Evolutionary conservation across 495 filamentous ascomycete species (phyloP), one percentile per base, ranked within the genome.

Genomic region (Pseudomonodictys pantanalensis): DNA sequence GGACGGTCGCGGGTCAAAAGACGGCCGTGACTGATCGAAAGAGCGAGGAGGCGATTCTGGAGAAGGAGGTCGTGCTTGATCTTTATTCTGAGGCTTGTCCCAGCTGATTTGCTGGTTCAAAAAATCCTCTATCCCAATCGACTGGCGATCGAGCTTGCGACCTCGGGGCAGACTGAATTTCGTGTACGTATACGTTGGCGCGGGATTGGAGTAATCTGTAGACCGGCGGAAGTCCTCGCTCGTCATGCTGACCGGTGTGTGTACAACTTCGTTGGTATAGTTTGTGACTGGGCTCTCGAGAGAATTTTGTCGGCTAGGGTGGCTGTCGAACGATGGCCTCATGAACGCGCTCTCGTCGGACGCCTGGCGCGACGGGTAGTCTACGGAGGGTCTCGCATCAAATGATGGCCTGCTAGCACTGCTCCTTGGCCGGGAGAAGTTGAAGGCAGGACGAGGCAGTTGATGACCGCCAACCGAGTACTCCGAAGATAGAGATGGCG

Each of bases 381-480:
- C 86, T 24, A 81, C 58, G 9, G 75, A 84, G 12, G 89, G 80
- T 44, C 81, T 84, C 5, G 76, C 74, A 52, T 68, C 66, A 33
- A 44, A 20, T 28, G 64, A 71, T 28, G 59, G 62, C 45, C 60
- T 60, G 38, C 57, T 66, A 10, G 87, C 84, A 60, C 90, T 81
- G 72, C 93, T 96, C 26, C 93, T 63, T 2, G 93, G 93, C 6
- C 93, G 79, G 2, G 93, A 97, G 72, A 97, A 97, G 71, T 97
- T 98, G 69, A 92, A 92, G 1, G 87, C 79, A 1, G 89, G 88
- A 28, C 87, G 83, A 1, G 86, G 82, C 28, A 88, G 76, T 18
- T 77, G 73, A n/a, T 77, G 76, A 17, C 86, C 83, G n/a, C 73
- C 75, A 47, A 76, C 72, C 0, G 86, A 88, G 29, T 81, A 81